Evolutionary conservation across 768 basidiomycete genomes (phyloP).

Genomic region (Flagelloscypha sp.): DNA sequence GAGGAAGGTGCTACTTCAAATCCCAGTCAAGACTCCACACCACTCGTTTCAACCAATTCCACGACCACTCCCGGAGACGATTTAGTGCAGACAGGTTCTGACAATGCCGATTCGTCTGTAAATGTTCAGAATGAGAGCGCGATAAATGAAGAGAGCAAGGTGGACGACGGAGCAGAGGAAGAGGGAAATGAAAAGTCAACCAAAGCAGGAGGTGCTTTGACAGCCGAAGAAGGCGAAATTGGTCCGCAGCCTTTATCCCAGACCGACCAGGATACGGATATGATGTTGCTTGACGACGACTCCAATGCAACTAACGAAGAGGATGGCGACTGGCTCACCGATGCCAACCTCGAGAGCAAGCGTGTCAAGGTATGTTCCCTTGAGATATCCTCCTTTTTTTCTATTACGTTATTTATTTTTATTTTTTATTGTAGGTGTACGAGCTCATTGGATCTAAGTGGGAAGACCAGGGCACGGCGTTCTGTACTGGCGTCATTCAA

Average conservation of each 20-base stretch:
- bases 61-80: too few species aligned
- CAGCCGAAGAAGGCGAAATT: too few species aligned
- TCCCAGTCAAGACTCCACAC: too few species aligned
- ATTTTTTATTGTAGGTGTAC: conserved; percentile 65
- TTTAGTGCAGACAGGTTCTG: too few species aligned
- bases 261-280: not conserved
- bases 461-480: conserved; percentile 95
- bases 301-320: not conserved
- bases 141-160: not conserved
- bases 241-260: too few species aligned
- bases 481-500: conserved; percentile 85
- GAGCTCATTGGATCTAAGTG: conserved; percentile 86
- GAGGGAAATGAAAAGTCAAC: not conserved
- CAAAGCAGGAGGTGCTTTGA: too few species aligned
- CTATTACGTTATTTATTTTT: conserved; percentile 7
- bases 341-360: conserved; percentile 7
- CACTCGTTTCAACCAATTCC: too few species aligned
- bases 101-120: not conserved
- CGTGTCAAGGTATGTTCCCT: conserved; percentile 12
- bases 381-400: conserved; percentile 2
- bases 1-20: too few species aligned
- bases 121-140: not conserved
- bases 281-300: not conserved
- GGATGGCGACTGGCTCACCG: not conserved
- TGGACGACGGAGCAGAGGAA: not conserved